Base-by-base conservation (phyloP, 2,329 filamentous ascomycete genomes). In the Allantophomopsis cytisporea region DNA sequence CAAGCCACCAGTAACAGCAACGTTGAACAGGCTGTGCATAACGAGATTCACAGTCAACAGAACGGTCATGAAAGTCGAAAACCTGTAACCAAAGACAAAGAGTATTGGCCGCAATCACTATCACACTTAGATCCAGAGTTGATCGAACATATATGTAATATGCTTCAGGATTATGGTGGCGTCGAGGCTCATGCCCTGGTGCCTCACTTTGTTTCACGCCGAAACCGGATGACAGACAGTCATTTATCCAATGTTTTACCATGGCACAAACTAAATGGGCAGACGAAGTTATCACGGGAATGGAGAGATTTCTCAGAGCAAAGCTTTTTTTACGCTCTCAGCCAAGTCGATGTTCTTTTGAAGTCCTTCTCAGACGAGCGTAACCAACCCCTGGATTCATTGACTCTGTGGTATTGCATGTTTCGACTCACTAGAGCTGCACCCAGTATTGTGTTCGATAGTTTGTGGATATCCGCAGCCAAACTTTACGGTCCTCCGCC, bases 241-340 rank as follows among this genome's bases (percentile, higher is more conserved):
- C 20, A 21, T 8, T 8, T 10, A 28, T 28, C 23, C 23, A 28
- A 28, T 28, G 23, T 8, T 8, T 28, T 28, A 8, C 23, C 7
- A 28, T 28, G 23, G 23, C 3, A 23, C 7, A 37, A 37, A 13
- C 8, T 34, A n/a, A 15, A n/a, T 13, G 14, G 32, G 5, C 32
- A 18, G 17, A 5, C 14, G 14, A 34, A 16, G 7, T 34, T 34
- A 18, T 16, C 17, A 30, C 39, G 44, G 8, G 45, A 73, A 42
- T 81, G 76, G 72, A 71, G 67, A 45, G 51, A 64, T 1, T 82
- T 82, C 48, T 65, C 72, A 23, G 70, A 79, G 45, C 78, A 82
- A 50, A 74, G 71, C 37, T 58, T 82, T 6, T 82, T 80, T 52
- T 71, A 71, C 47, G 68, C 78, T 6, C 61, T 83, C 36, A 75